Percentiles rank a stretch among this genome's conserved stretches.
phyloP scores from a whole-genome alignment of 495 filamentous ascomycete genomes.

The Monascus purpureus region DNA sequence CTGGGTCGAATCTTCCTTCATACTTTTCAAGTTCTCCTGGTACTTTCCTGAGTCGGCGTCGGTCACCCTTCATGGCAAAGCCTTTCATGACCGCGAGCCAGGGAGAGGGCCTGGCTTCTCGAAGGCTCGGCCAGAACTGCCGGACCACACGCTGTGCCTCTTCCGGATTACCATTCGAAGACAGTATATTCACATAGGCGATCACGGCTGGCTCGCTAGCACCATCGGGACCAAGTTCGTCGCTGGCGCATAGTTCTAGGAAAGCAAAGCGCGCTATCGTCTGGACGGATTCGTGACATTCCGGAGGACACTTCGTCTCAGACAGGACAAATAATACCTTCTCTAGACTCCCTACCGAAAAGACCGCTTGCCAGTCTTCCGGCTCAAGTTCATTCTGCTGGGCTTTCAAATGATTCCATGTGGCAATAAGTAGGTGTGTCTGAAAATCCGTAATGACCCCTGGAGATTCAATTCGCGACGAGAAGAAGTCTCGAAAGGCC shows the following conservation, averaged over 20 bases:
- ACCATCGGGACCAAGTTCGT: constrained; percentile 21
- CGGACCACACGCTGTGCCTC: constrained; percentile 41
- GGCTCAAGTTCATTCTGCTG: constrained; percentile 22
- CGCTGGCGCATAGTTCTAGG: constrained; percentile 32
- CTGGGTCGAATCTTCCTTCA: constrained; percentile 20
- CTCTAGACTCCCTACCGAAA: constrained; percentile 39
- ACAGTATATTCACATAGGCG: constrained; percentile 39
- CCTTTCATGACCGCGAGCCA: constrained; percentile 52
- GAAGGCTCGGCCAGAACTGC: constrained; percentile 25
- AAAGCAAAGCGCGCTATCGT: constrained; percentile 43
- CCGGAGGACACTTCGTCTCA: constrained; percentile 20
- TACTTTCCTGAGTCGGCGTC: constrained; percentile 25
- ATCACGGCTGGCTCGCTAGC: constrained; percentile 29
- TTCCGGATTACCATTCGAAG: constrained; percentile 41
- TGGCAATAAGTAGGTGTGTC: constrained; percentile 38
- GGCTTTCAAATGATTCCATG: constrained; percentile 43
- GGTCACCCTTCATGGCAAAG: constrained; percentile 47
- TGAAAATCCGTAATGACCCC: constrained; percentile 50
- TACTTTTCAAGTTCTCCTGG: constrained; percentile 14
- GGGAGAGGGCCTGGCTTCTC: constrained; percentile 19
- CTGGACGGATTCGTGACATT: constrained; percentile 22
- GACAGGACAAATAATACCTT: constrained; percentile 25
- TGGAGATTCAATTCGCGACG: constrained; percentile 30
- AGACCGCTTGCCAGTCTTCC: constrained; percentile 19
- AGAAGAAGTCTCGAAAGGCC: constrained; percentile 53